Base-by-base conservation (phyloP, 768 basidiomycete genomes). In the Cantharellus anzutake region DNA sequence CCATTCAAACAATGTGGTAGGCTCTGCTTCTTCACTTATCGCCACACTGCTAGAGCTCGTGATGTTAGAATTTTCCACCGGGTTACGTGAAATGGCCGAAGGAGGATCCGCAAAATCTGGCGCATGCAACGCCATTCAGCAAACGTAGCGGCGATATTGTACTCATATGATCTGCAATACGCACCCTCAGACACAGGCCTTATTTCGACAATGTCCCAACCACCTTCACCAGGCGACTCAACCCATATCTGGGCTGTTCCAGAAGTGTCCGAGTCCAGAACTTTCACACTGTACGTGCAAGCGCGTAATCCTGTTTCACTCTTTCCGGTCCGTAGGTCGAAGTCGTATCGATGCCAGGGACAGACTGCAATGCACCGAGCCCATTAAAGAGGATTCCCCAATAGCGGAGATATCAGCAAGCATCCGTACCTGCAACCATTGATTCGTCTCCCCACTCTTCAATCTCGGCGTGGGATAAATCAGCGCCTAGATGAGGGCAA, bases 401-500 rank as follows among this genome's bases (percentile, higher is more conserved):
- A 11, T 48, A 11, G 44, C 11, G 44, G 29, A 48, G 44, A 29
- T 48, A 11, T 29, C 44, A 48, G 44, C 11, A 48, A 48, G 7
- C 52, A 11, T 55, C 11, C 52, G 14, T 7, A 55, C 52, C 52
- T 14, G 52, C 52, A 7, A 55, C 52, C 11, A 37, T 37, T 7
- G 52, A 55, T 20, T 77, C 76, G 7, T 69, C 71, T 56, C 81
- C 81, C 62, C 75, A 80, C 57, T 75, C 69, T 65, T 85, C 83
- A n/a, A 85, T 83, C 44, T 84, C 83, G 1, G 84, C 84, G 71
- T 86, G 83, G 11, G 81, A 83, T 69, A 87, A 74, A 59, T 87
- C 84, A 29, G 84, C 85, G 2, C 85, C 84, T 4, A 87, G 74
- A 71, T 89, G 86, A 3, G 86, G 86, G 67, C 86, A 88, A 5